phyloP scores from a whole-genome alignment of 2,329 filamentous ascomycete genomes.

The Dactylellina drechsleri region DNA sequence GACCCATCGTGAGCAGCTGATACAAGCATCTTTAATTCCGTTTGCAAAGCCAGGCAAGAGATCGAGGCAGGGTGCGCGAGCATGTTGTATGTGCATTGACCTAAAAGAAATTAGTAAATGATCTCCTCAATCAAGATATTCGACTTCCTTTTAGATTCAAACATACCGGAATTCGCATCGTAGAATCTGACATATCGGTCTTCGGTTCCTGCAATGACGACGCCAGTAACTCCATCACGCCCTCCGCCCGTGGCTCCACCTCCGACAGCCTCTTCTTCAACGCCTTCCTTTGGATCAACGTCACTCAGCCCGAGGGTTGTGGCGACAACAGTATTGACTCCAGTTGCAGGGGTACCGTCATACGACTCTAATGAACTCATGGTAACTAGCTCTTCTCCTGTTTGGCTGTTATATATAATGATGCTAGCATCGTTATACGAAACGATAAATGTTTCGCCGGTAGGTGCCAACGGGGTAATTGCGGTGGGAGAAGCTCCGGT shows the following conservation, averaged over 20 bases:
- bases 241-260: conserved; percentile 84
- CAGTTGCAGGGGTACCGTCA: conserved; percentile 81
- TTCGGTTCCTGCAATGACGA: conserved; percentile 95
- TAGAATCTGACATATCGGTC: conserved; percentile 97
- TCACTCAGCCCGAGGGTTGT: conserved; percentile 81
- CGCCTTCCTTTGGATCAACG: conserved; percentile 67
- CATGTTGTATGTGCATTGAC: conserved; percentile 99
- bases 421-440: conserved; percentile 91
- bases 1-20: conserved; percentile 96
- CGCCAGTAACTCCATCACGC: conserved; percentile 84
- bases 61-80: conserved; percentile 94
- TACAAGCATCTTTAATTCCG: conserved; percentile 91
- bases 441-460: conserved; percentile 89
- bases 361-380: conserved; percentile 97
- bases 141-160: conserved; percentile 2
- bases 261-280: conserved; percentile 78
- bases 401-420: conserved; percentile 89
- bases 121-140: not conserved
- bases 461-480: conserved; percentile 85
- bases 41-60: conserved; percentile 87
- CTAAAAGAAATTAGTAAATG: conserved; percentile 65
- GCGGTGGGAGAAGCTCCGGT: conserved; percentile 82
- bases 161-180: conserved; percentile 96
- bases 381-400: conserved; percentile 86
- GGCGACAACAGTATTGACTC: conserved; percentile 90